Conservation (phyloP, 345 rosid species). For the Lumnitzera littorea region DNA sequence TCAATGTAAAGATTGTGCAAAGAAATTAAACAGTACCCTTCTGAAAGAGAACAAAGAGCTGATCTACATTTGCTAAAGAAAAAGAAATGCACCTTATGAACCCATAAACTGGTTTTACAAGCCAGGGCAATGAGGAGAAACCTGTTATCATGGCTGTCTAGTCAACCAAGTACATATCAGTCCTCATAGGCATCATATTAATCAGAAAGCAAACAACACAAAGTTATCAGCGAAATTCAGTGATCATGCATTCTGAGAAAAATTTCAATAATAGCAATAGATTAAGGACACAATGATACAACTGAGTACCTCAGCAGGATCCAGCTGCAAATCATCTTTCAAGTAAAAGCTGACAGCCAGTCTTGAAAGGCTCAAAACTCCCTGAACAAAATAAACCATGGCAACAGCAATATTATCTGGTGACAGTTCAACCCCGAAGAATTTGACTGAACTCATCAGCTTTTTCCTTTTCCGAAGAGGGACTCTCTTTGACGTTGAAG, state of each 20-base stretch:
- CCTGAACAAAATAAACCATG: constrained; percentile 98
- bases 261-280: neutral
- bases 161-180: constrained; percentile 49
- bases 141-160: constrained; percentile 98
- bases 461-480: constrained; percentile 31
- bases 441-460: constrained; percentile 22
- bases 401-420: constrained; percentile 93
- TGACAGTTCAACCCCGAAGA: constrained; percentile 74
- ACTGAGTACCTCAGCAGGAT: constrained; percentile 89
- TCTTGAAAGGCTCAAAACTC: constrained; percentile 88
- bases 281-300: neutral
- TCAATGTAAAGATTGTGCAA: constrained; percentile 8
- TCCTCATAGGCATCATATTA: constrained; percentile 10
- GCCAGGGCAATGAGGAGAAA: constrained; percentile 96
- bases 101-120: constrained; percentile 85
- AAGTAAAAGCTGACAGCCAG: constrained; percentile 92
- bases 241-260: neutral
- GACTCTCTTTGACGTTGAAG: constrained; percentile 17
- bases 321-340: constrained; percentile 92
- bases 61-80: neutral
- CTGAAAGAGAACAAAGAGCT: neutral
- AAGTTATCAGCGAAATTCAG: too few species aligned
- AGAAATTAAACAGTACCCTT: neutral
- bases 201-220: neutral
- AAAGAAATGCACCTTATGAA: constrained; percentile 64